A percentile compares a stretch with the other conserved stretches of the same genome.
Evolutionary conservation across 2,329 filamentous ascomycete species (phyloP).

Genomic region (Dactylellina haptotyla): DNA sequence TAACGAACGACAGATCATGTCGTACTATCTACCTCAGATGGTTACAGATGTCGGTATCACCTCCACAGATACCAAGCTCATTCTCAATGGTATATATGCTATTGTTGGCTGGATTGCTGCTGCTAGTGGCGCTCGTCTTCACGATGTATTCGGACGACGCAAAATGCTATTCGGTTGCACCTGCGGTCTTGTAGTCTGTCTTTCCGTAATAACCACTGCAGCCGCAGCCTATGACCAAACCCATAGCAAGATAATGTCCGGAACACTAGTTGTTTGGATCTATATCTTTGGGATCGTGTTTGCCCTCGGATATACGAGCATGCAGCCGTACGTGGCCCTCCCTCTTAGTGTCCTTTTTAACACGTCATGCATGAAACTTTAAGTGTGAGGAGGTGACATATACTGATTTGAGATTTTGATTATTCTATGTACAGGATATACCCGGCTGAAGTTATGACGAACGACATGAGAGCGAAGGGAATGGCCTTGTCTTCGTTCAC

Average conservation of each 20-base stretch:
- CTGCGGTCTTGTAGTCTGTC: constrained; percentile 60
- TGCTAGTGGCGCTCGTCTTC: constrained; percentile 62
- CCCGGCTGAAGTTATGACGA: constrained; percentile 61
- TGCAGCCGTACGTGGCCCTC: constrained; percentile 58
- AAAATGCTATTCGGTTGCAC: constrained; percentile 62
- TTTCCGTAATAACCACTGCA: constrained; percentile 62
- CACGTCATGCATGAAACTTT: neutral
- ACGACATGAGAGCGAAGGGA: constrained; percentile 62
- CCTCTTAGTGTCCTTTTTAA: constrained; percentile 6
- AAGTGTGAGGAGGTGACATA: neutral
- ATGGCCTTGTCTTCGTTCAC: constrained; percentile 61
- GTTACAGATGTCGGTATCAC: constrained; percentile 62
- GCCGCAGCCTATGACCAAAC: constrained; percentile 58
- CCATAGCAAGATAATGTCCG: constrained; percentile 60
- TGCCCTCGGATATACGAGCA: constrained; percentile 59
- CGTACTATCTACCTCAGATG: constrained; percentile 64
- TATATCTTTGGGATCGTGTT: constrained; percentile 62
- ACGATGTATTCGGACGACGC: constrained; percentile 62
- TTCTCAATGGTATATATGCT: constrained; percentile 64
- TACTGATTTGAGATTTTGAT: constrained; percentile 17
- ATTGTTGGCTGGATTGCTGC: constrained; percentile 63
- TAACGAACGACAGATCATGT: constrained; percentile 43
- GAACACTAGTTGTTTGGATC: constrained; percentile 63
- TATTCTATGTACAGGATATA: constrained; percentile 59
- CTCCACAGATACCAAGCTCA: constrained; percentile 62